Base-by-base conservation (phyloP, 83 land plant species). In the Diphasiastrum complanatum region DNA sequence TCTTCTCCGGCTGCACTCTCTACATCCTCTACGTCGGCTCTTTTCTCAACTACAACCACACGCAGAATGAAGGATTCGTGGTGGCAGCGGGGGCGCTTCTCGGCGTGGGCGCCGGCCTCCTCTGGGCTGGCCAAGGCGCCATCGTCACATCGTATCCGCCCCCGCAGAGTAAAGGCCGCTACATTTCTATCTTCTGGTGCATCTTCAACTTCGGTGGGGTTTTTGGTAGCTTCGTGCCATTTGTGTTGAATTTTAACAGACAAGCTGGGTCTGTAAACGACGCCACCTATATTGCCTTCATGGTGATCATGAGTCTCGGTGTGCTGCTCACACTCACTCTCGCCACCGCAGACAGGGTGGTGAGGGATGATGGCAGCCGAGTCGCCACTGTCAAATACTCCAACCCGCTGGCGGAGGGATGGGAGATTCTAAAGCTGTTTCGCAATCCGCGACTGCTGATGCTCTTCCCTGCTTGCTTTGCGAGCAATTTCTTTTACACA, bases 71-170 rank as follows among this genome's bases (percentile, higher is more conserved):
- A 51, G 47, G 76, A 33, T 87, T 92, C 47, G 85, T 61, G 33
- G 69, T 87, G 56, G 59, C 67, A 51, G 81, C 97, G 24, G 95
- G 97, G 4, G 97, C 80, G 47, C 24, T 89, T 0, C 76, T 83
- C 16, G 98, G 98, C 8, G 49, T 83, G 49, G 96, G 95, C 1
- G 98, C 91, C 14, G 98, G 88, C 27, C 81, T 92, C 34, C 79
- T 92, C 49, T 88, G 98, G 95, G 84, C 96, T 5, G 91, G 71
- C 1, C 85, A 92, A 47, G 98, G 98, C 19, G 96, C 98, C 33
- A 88, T 92, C 68, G 80, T 92, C 88, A 89, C 84, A 29, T 77
- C 98, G 16, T 92, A 92, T 55, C 98, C 96, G 0, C 75, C 84
- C 0, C 61, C 66, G 19, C 22, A 36, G 20, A 78, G 83, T 18